Evolutionary conservation across 164 flowering plant species (phyloP), one percentile per base, ranked within the genome.

Genomic region (Tetrastigma voinierianum): DNA sequence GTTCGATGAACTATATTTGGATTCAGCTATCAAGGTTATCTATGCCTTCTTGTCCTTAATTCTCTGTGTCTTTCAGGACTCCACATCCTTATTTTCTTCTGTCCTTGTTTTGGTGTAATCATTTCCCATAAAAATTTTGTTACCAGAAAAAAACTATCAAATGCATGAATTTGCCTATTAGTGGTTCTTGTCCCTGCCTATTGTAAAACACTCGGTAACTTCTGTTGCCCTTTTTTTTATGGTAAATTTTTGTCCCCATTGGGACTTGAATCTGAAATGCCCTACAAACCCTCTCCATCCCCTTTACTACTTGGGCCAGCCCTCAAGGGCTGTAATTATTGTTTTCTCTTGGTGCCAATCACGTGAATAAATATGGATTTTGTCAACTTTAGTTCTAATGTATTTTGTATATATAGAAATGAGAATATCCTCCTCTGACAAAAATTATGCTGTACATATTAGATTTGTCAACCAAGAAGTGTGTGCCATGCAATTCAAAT

Each of bases 401-500:
- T 55, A 9, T 6, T 24, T 20, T 14, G 12, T 21, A 23, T 44
- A 19, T 12, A 14, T 19, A 25, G 32, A 15, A 45, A n/a, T 17
- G 61, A 20, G 44, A 0, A 20, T 61, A 40, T 25, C 46, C 8
- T 57, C 40, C 9, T 15, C 44, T 63, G 18, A 62, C n/a, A 17
- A 17, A 17, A 17, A 16, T 44, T 74, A 60, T 68, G 10, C n/a
- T 74, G 52, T 32, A 47, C 21, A 19, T 79, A 66, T 19, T 73
- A 90, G 93, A 87, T 82, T 76, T 91, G 75, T 57, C 89, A 40
- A 66, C 63, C 25, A 90, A 92, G 83, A 92, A 87, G 77, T 95
- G 98, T 82, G 96, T 90, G 66, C 93, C 97, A 62, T 95, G 98
- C 83, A 70, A 79, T 65, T 51, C 90, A 47, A 87, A 81, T 79